Evolutionary conservation across 148 eudicot genomes (phyloP).

Genomic region (Rhododendron mucronatum): DNA sequence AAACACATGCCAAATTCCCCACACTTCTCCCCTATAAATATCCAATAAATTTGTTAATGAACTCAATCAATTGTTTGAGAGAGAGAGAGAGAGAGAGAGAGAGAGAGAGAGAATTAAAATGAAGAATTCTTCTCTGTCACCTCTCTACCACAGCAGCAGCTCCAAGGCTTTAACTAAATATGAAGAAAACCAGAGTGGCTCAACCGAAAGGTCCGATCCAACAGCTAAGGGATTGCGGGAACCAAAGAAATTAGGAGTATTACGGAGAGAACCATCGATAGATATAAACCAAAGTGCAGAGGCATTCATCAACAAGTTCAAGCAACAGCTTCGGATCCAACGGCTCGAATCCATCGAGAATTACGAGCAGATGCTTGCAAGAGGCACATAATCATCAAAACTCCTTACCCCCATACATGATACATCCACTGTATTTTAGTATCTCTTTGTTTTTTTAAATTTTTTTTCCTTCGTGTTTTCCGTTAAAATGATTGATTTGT

Average conservation of each 20-base stretch:
- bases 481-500: background rate
- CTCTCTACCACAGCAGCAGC: background rate
- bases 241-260: constrained; percentile 5
- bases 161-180: background rate
- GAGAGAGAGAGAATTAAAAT: background rate
- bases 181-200: background rate
- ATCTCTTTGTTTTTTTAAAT: background rate
- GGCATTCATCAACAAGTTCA: constrained; percentile 66
- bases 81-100: background rate
- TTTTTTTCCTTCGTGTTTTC: background rate
- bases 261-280: constrained; percentile 26
- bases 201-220: background rate
- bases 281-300: constrained; percentile 74
- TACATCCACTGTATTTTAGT: background rate
- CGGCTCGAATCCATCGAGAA: constrained; percentile 77
- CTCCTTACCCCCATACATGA: background rate
- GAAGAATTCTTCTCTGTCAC: background rate
- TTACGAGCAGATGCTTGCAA: constrained; percentile 59
- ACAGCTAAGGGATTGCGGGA: background rate
- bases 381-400: constrained; percentile 38
- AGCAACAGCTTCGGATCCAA: constrained; percentile 56
- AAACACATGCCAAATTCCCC: background rate
- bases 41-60: background rate
- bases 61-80: background rate
- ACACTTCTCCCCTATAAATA: background rate